phyloP scores from a whole-genome alignment of 2,329 filamentous ascomycete species.

The Chaetomium olivaceum region DNA sequence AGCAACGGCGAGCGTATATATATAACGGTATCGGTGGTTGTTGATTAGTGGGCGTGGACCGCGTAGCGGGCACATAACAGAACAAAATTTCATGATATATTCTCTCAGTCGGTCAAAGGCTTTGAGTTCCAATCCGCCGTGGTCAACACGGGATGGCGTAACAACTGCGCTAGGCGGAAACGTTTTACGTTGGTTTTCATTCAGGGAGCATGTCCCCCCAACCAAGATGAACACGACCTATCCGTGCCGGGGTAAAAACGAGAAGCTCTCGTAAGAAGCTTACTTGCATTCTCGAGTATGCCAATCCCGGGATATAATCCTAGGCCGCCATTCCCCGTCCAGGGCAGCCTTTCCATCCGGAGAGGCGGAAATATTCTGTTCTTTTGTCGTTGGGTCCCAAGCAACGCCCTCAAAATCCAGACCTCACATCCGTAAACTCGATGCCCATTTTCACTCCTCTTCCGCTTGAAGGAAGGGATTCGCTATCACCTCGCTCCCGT shows the following conservation, averaged over 20 bases:
- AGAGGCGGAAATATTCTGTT: not conserved
- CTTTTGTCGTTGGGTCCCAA: not conserved
- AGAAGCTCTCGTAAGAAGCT: not conserved
- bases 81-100: constrained; percentile 9
- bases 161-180: not conserved
- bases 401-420: not conserved
- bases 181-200: not conserved
- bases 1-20: constrained; percentile 2
- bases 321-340: not conserved
- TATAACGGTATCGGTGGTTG: not conserved
- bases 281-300: not conserved
- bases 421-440: not conserved
- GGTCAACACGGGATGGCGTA: not conserved
- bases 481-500: constrained; percentile 92
- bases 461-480: constrained; percentile 85
- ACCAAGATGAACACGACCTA: not conserved
- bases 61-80: constrained; percentile 7
- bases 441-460: constrained; percentile 43
- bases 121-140: not conserved
- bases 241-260: not conserved
- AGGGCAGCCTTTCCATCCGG: not conserved
- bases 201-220: not conserved
- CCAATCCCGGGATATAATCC: not conserved
- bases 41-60: constrained; percentile 6
- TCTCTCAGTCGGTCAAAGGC: not conserved